Evolutionary conservation across 208 protist genomes (phyloP), one percentile per base, ranked within the genome.

Genomic region (Balamuthia mandrillaris): DNA sequence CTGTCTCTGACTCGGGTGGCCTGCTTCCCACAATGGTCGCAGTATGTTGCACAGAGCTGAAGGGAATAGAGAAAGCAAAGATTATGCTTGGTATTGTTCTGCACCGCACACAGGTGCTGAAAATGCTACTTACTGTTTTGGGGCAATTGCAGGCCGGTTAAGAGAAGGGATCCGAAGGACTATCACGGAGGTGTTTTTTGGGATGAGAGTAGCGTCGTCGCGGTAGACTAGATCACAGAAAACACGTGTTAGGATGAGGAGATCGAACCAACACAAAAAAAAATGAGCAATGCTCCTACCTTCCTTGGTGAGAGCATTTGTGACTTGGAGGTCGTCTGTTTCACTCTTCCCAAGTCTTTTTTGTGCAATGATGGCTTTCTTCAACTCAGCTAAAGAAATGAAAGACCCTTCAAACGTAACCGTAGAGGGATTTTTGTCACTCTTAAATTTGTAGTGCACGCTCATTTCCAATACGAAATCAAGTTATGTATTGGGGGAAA

Each of bases 161-260:
- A 31, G 61, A 44, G 77, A 37, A 9, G 90, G 90, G 10, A 89
- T 54, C 79, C 90, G 49, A 9, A 72, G 84, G 3, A 93, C 81
- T 29, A 92, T 56, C 9, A 93, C 58, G 1, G 88, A 90, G 42
- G 90, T 93, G 65, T 93, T 93, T 31, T 90, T 90, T 49, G 90
- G 90, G n/a, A 93, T 81, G 24, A 88, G 24, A 35, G 56, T 45
- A 12, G 66, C 33, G 29, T 93, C 88, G 42, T 91, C 85, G 29
- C 39, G 90, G 63, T 93, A 92, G 5, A 82, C 89, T 86, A 41
- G n/a, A 81, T 12, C 12, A 27, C 44, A 47, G 39, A 45, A n/a
- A 35, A 58, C 7, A 68, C 37, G 24, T 49, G 35, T 52, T 10
- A 65, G 60, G 18, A 4, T 27, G 4, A 35, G 47, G 14, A 65